Evolutionary conservation across 306 rosid species (phyloP), one percentile per base, ranked within the genome.

Genomic region (Rosa persica): DNA sequence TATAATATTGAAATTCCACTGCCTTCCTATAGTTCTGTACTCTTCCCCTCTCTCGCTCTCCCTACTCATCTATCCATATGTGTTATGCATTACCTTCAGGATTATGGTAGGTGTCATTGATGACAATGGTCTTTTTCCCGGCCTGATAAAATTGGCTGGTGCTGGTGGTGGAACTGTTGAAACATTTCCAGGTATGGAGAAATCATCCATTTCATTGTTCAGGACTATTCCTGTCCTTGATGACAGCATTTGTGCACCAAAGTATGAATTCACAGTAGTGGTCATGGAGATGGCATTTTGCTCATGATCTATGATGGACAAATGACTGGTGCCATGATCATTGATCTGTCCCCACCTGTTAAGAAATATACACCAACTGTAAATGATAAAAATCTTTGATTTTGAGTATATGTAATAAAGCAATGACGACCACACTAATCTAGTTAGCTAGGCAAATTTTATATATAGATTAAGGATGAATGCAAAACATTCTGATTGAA

Each of bases 131-230:
- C 97, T 86, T 80, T 92, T 92, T 17, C 95, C 91, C 10, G 98
- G 98, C 79, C 40, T 30, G 54, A 94, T 81, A 79, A 92, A 92
- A 85, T 92, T 94, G 66, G 92, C 76, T 11, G 89, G 95, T 62
- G 97, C 89, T 15, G 97, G 97, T 6, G 97, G 97, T 48, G 76
- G 86, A 72, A 81, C 79, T 3, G 85, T 75, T 6, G 93, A 78
- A 81, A 62, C 86, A 74, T 89, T 87, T 12, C 8, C 57, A 20
- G 93, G 97, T 1, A 90, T 85, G 46, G 97, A 89, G 83, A 94
- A 94, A 83, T 94, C 98, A 77, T 79, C 89, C 98, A 94, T 94
- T 81, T 94, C 92, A 76, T 94, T 94, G 88, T 94, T 94, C 70
- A 94, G 80, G 71, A 94, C 81, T 79, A 94, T 90, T 74, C 97